Conservation (phyloP, 2,329 filamentous ascomycete genomes). For the Aspergillus versicolor region DNA sequence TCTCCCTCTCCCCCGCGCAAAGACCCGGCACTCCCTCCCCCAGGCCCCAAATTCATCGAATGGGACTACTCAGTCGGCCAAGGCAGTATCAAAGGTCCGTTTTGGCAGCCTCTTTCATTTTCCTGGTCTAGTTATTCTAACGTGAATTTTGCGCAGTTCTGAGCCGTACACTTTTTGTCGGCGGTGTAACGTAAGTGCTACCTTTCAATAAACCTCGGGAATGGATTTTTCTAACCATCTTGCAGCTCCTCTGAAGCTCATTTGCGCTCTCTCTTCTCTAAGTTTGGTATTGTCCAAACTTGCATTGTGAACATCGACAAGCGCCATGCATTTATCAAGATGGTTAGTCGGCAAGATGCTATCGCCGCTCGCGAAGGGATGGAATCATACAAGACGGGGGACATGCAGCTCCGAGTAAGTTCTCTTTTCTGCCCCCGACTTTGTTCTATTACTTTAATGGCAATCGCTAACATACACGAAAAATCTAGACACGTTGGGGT, state of each 20-base stretch:
- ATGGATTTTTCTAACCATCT: constrained; percentile 18
- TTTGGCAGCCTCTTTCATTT: neutral
- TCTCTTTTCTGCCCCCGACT: neutral
- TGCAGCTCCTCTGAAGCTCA: constrained; percentile 73
- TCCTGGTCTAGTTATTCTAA: neutral
- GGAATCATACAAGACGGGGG: constrained; percentile 72
- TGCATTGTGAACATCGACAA: constrained; percentile 99
- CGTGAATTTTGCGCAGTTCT: constrained; percentile 57
- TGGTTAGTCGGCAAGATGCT: constrained; percentile 86
- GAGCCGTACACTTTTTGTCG: constrained; percentile 93
- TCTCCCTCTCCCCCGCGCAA: constrained; percentile 56
- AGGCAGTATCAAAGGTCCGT: constrained; percentile 71
- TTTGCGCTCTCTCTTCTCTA: constrained; percentile 74
- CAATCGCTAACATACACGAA: constrained; percentile 25
- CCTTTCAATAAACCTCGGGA: neutral
- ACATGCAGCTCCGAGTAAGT: constrained; percentile 70
- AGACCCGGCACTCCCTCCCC: constrained; percentile 44
- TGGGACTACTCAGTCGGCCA: constrained; percentile 72
- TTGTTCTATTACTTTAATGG: neutral
- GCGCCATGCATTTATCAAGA: constrained; percentile 97
- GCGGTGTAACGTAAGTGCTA: constrained; percentile 77
- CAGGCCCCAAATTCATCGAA: constrained; percentile 72
- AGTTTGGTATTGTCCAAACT: constrained; percentile 86
- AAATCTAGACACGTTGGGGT: constrained; percentile 83
- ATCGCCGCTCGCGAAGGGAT: constrained; percentile 81